Percentiles rank a stretch among this genome's conserved stretches.
Conservation (phyloP, 1,284 basidiomycete genomes). For the Cryptococcus amylolentus region DNA sequence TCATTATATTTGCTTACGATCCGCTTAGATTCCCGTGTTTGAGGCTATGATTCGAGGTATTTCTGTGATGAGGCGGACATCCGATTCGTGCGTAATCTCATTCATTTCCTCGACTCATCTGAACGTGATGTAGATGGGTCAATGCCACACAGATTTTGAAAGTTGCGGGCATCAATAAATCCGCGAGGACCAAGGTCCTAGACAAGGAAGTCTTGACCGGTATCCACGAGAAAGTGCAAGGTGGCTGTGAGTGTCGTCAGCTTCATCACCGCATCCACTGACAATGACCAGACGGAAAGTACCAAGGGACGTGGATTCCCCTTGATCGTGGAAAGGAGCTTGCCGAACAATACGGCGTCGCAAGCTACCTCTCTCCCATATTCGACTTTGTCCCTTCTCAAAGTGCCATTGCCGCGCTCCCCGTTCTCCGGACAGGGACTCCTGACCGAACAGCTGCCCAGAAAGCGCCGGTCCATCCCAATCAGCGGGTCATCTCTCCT, state of each 20-base stretch:
- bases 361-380: slow-evolving; percentile 74
- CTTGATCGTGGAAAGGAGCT: slow-evolving; percentile 85
- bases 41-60: slow-evolving; percentile 97
- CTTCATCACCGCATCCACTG: not conserved
- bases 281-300: slow-evolving; percentile 69
- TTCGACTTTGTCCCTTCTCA: slow-evolving; percentile 80
- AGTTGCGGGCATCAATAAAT: slow-evolving; percentile 97
- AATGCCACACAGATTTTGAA: slow-evolving; percentile 99
- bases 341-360: slow-evolving; percentile 83
- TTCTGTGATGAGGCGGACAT: slow-evolving; percentile 93
- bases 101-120: not conserved
- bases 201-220: slow-evolving; percentile 96
- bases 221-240: slow-evolving; percentile 98
- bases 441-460: slow-evolving; percentile 17
- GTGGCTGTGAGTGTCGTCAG: slow-evolving; percentile 60
- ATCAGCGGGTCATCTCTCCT: slow-evolving; percentile 24
- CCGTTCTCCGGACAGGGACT: slow-evolving; percentile 32
- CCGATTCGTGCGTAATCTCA: slow-evolving; percentile 72
- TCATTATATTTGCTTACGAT: not conserved
- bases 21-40: slow-evolving; percentile 60
- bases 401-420: slow-evolving; percentile 38
- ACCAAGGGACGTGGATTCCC: slow-evolving; percentile 99
- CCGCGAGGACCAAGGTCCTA: slow-evolving; percentile 90
- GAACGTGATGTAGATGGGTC: slow-evolving; percentile 39
- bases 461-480: not conserved